A percentile compares a stretch with the other conserved stretches of the same genome.
Conservation (phyloP, 805 yeast genomes). For the Monosporozyma unispora region DNA sequence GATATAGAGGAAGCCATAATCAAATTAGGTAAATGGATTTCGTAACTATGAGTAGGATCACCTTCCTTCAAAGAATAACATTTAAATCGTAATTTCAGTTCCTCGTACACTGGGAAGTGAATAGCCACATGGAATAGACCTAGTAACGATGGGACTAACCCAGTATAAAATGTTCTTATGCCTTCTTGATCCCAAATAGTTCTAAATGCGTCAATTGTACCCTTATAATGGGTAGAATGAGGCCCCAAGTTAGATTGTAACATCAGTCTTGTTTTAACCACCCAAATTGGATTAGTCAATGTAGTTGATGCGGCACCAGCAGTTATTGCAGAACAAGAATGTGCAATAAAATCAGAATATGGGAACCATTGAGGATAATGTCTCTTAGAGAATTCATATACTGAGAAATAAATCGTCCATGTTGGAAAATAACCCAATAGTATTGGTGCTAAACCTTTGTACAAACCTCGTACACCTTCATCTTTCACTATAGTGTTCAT, state of each 20-base stretch:
- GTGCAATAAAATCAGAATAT: conserved; percentile 31
- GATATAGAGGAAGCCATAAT: conserved; percentile 67
- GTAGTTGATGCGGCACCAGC: conserved; percentile 86
- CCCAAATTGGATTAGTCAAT: conserved; percentile 94
- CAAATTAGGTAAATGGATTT: conserved; percentile 34
- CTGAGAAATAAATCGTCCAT: conserved; percentile 92
- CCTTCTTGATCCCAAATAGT: conserved; percentile 81
- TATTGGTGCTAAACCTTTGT: conserved; percentile 88
- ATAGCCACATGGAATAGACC: conserved; percentile 92
- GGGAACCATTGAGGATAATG: conserved; percentile 38
- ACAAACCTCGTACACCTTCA: conserved; percentile 78
- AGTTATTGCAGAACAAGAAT: conserved; percentile 56
- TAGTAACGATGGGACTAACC: conserved; percentile 80
- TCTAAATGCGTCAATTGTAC: conserved; percentile 75
- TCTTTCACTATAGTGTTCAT: conserved; percentile 56
- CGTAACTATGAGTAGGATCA: conserved; percentile 10
- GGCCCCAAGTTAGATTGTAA: conserved; percentile 45
- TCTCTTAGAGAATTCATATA: conserved; percentile 71
- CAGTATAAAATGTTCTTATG: conserved; percentile 70
- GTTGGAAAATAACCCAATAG: conserved; percentile 92
- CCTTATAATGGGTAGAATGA: conserved; percentile 37
- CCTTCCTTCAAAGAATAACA: conserved; percentile 21
- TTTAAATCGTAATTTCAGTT: conserved; percentile 49
- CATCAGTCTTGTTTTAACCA: conserved; percentile 91
- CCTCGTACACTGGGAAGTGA: conserved; percentile 90